Evolutionary conservation across 176 grass and related monocot species (phyloP).

Genomic region (Bromus sterilis): DNA sequence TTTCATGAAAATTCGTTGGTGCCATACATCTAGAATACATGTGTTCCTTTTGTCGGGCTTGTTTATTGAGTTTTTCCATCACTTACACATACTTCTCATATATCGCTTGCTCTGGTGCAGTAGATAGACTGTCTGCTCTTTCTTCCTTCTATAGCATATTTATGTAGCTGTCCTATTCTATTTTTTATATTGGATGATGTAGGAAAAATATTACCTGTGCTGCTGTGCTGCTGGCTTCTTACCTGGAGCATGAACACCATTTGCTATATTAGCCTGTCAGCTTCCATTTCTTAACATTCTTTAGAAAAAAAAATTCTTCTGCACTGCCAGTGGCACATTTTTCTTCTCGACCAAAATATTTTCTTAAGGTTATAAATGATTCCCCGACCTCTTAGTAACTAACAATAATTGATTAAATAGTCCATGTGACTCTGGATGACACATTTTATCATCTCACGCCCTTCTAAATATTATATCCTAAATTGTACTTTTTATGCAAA

Average conservation of each 20-base stretch:
- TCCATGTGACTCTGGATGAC: not conserved
- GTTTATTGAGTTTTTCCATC: not conserved
- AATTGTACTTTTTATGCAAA: constrained; percentile 24
- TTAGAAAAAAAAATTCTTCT: not conserved
- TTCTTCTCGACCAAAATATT: not conserved
- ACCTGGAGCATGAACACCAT: not conserved
- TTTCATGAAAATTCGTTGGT: not conserved
- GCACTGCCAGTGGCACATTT: not conserved
- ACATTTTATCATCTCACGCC: constrained; percentile 8
- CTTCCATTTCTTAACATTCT: not conserved
- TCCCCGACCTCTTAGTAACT: not conserved
- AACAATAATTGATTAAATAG: not conserved
- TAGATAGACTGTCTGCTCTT: not conserved
- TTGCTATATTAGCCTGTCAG: not conserved
- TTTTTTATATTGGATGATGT: not conserved
- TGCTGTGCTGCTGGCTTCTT: not conserved
- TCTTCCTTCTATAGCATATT: not conserved
- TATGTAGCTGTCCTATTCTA: not conserved
- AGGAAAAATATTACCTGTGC: not conserved
- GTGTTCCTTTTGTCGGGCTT: constrained; percentile 4
- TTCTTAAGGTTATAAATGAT: not conserved
- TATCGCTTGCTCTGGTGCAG: not conserved
- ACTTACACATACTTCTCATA: not conserved
- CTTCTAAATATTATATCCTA: not conserved
- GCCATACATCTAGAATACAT: not conserved